phyloP scores from a whole-genome alignment of 192 early-diverging fungal genomes.

The Geranomyces variabilis region DNA sequence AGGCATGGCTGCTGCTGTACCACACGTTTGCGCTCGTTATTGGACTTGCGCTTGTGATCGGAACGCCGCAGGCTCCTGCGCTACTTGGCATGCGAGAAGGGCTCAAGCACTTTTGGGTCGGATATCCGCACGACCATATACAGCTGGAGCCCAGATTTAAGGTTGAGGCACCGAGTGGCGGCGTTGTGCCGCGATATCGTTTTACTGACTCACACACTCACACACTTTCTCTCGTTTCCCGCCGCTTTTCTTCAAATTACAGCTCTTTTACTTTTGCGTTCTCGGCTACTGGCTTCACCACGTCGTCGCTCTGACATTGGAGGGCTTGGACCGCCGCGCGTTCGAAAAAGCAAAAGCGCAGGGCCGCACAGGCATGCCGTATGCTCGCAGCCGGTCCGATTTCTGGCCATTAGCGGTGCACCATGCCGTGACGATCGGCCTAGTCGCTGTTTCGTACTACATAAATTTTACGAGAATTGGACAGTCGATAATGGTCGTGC shows the following conservation, averaged over 20 bases:
- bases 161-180: too few relatives aligned
- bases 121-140: slow-evolving; percentile 17
- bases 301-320: background rate
- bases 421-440: slow-evolving; percentile 73
- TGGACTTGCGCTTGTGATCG: slow-evolving; percentile 34
- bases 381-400: slow-evolving; percentile 17
- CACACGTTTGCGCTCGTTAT: slow-evolving; percentile 41
- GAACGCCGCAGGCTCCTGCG: slow-evolving; percentile 16
- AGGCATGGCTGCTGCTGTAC: slow-evolving; percentile 52
- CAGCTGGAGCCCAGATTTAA: slow-evolving; percentile 44
- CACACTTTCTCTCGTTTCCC: too few relatives aligned
- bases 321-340: slow-evolving; percentile 11
- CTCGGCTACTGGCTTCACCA: slow-evolving; percentile 31
- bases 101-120: slow-evolving; percentile 40
- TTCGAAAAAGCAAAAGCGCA: slow-evolving; percentile 14
- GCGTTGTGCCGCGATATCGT: too few relatives aligned
- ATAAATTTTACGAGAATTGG: slow-evolving; percentile 76
- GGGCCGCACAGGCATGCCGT: background rate
- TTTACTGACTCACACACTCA: too few relatives aligned
- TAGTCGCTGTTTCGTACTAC: slow-evolving; percentile 68
- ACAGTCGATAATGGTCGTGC: slow-evolving; percentile 74
- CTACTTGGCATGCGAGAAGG: slow-evolving; percentile 50
- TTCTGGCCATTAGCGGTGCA: slow-evolving; percentile 46
- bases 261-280: slow-evolving; percentile 25
- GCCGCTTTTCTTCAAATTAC: background rate